phyloP scores from a whole-genome alignment of 805 yeast genomes.

The Vanderwaltozyma verrucispora region DNA sequence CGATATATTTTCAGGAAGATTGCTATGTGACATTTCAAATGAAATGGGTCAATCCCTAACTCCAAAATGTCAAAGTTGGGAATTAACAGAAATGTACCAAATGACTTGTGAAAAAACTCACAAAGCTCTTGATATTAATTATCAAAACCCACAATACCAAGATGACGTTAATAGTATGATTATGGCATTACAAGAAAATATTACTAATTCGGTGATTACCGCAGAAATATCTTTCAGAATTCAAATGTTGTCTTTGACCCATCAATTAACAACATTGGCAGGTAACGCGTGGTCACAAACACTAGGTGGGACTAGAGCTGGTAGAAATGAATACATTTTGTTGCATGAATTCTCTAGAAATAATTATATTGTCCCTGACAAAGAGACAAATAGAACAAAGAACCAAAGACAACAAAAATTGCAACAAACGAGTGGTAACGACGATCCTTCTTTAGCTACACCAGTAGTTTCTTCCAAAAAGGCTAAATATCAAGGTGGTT shows the following conservation, averaged over 20 bases:
- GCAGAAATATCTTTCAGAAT: constrained; percentile 72
- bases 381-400: constrained; percentile 37
- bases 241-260: constrained; percentile 81
- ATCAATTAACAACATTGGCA: constrained; percentile 84
- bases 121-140: constrained; percentile 60
- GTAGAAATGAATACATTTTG: constrained; percentile 87
- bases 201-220: constrained; percentile 53
- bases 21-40: constrained; percentile 86
- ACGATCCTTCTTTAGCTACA: constrained; percentile 28
- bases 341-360: constrained; percentile 81
- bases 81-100: constrained; percentile 80
- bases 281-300: constrained; percentile 98
- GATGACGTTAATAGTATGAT: constrained; percentile 59
- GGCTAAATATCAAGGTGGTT: constrained; percentile 82
- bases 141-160: constrained; percentile 51
- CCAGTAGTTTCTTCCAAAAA: constrained; percentile 45
- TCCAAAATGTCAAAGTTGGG: constrained; percentile 90
- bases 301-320: constrained; percentile 88
- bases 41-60: constrained; percentile 92
- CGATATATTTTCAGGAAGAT: constrained; percentile 73
- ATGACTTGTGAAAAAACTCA: constrained; percentile 60
- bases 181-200: constrained; percentile 62
- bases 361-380: constrained; percentile 82
- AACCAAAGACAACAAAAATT: constrained; percentile 26
- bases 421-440: constrained; percentile 22